phyloP scores from a whole-genome alignment of 202 grass and related monocot species.

The Schoenoplectus tabernaemontani region DNA sequence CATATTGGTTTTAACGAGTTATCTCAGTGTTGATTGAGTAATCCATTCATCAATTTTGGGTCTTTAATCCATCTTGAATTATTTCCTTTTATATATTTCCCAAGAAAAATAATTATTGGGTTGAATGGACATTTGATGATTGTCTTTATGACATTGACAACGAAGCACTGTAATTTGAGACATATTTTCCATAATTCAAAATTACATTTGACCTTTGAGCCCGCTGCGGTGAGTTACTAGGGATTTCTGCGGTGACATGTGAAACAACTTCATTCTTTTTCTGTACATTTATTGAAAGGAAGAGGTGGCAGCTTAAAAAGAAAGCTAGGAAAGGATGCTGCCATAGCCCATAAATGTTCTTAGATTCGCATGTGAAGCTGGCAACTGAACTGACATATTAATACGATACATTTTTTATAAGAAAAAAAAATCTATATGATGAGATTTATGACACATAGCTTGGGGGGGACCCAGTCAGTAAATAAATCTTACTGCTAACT shows the following conservation, averaged over 20 bases:
- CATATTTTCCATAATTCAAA: no score
- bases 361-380: slow-evolving; percentile 14
- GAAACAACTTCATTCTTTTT: neutral
- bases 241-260: neutral
- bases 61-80: neutral
- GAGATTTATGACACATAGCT: neutral
- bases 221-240: no score
- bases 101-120: neutral
- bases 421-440: neutral
- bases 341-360: neutral
- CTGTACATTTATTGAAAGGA: neutral
- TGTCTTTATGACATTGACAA: neutral
- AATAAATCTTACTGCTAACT: neutral
- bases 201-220: no score
- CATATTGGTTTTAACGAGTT: no score
- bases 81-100: neutral
- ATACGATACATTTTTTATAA: neutral
- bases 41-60: no score
- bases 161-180: no score
- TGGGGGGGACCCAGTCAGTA: neutral
- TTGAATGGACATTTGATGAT: neutral
- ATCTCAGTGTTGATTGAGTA: no score
- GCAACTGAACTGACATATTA: slow-evolving; percentile 1
- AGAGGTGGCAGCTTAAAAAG: slow-evolving; percentile 8
- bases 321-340: neutral